These are phyloP conservation scores for Xylaria bambusicola DNA, from an alignment of 495 filamentous ascomycete genomes.

Conservation along the genomic window DNA sequence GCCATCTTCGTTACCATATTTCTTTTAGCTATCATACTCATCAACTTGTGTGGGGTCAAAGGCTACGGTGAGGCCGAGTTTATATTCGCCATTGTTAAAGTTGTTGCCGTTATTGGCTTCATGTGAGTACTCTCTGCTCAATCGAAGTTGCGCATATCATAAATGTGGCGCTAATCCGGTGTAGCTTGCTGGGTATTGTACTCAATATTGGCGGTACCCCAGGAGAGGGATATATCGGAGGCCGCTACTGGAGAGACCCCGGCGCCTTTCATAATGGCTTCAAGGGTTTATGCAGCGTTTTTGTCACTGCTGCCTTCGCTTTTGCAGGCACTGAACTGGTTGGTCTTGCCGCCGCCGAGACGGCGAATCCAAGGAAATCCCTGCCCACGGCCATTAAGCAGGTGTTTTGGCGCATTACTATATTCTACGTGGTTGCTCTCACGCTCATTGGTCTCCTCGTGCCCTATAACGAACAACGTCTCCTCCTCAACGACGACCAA, in stretches of 20 bases:
- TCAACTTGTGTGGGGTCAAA: constrained; percentile 86
- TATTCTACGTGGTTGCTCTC: constrained; percentile 82
- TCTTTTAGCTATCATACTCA: constrained; percentile 67
- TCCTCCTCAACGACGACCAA: constrained; percentile 60
- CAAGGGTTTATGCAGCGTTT: constrained; percentile 90
- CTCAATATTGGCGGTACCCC: constrained; percentile 80
- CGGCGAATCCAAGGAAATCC: constrained; percentile 81
- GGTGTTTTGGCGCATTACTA: constrained; percentile 91
- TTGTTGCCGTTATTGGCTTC: constrained; percentile 83
- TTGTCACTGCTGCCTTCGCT: constrained; percentile 90
- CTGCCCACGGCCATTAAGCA: constrained; percentile 87
- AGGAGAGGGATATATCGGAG: constrained; percentile 76
- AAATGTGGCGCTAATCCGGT: not conserved
- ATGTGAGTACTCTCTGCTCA: constrained; percentile 59
- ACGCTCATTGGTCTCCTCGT: constrained; percentile 74
- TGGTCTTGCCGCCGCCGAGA: constrained; percentile 86
- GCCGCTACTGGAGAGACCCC: constrained; percentile 77
- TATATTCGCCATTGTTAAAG: constrained; percentile 81
- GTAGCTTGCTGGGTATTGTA: constrained; percentile 74
- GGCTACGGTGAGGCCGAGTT: constrained; percentile 94
- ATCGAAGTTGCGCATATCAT: too few relatives aligned
- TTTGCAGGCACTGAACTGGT: constrained; percentile 95
- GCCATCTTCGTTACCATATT: constrained; percentile 88
- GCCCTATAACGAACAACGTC: constrained; percentile 62
- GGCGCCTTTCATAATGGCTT: constrained; percentile 92